Base-by-base conservation (phyloP, 2,329 filamentous ascomycete species). In the Coniosporium tulheliwenetii region DNA sequence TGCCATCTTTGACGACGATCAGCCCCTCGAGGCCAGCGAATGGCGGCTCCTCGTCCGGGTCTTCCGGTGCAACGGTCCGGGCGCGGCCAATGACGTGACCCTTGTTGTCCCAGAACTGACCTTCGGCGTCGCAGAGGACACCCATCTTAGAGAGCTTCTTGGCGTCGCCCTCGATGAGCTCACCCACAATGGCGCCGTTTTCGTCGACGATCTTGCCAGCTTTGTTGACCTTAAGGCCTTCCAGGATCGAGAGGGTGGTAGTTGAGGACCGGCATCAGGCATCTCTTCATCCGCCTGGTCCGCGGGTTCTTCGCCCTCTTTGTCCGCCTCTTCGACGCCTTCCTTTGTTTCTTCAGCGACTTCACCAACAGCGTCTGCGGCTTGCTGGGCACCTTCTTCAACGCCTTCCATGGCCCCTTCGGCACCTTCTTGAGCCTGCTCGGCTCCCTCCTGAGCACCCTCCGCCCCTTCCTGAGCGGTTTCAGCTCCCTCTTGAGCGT, bases 81-180 rank as follows among this genome's bases (percentile, higher is more conserved):
- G 66, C 66, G 39, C 64, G 63, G 38, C 66, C 66, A 42, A 70
- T 69, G 50, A 69, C 63, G 33, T 68, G 61, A 47, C 66, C 66
- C 57, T 69, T 69, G 61, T 62, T 65, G 58, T 70, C 66, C 66
- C 66, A 69, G 60, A 70, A 69, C 43, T 69, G 65, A 30, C 66
- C 66, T 47, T 70, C 57, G 31, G 54, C 59, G 44, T 70, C 66
- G 47, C 48, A 50, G 34, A 61, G 63, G 41, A 60, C 49, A 38
- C 65, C 65, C 45, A 59, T 57, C 56, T 68, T 69, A 50, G 65
- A 67, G 2, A 70, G 59, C 59, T 68, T 70, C 64, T 70, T 70
- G 9, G 66, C 61, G 32, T 70, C 66, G 43, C 66, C 66, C 49
- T 69, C 66, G 43, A 59, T 50, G 30, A 69, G 64, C 51, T 70